Conservation (phyloP, 495 filamentous ascomycete species). For the Aspergillus bridgeri region DNA sequence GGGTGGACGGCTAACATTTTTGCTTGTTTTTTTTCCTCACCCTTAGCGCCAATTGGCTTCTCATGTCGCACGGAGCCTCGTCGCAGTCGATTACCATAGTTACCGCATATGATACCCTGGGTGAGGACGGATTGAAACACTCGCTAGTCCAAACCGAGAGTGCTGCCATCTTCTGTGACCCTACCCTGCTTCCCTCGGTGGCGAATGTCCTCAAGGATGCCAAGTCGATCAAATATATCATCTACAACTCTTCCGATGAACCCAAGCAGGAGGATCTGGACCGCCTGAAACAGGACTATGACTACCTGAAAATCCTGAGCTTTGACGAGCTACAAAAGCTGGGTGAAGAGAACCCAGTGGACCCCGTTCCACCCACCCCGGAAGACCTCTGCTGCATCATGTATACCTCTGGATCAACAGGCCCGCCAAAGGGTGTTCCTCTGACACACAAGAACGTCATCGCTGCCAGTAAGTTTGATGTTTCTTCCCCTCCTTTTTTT, state of each 20-base stretch:
- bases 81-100: slow-evolving; percentile 96
- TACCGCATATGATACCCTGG: slow-evolving; percentile 96
- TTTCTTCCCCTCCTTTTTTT: not conserved
- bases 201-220: slow-evolving; percentile 77
- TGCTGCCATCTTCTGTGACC: slow-evolving; percentile 87
- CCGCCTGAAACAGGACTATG: slow-evolving; percentile 66
- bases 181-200: slow-evolving; percentile 75
- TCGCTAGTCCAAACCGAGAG: slow-evolving; percentile 85
- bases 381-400: slow-evolving; percentile 97
- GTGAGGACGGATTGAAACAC: slow-evolving; percentile 88
- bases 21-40: slow-evolving; percentile 8
- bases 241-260: slow-evolving; percentile 83
- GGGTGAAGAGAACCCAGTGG: slow-evolving; percentile 77
- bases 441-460: slow-evolving; percentile 87
- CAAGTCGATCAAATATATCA: slow-evolving; percentile 71
- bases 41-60: slow-evolving; percentile 68
- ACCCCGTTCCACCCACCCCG: slow-evolving; percentile 72
- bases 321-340: slow-evolving; percentile 81
- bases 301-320: slow-evolving; percentile 69
- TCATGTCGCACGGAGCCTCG: slow-evolving; percentile 68
- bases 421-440: slow-evolving; percentile 91
- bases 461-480: slow-evolving; percentile 65
- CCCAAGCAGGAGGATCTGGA: slow-evolving; percentile 77
- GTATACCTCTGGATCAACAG: slow-evolving; percentile 99
- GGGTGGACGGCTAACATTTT: not conserved